These are phyloP conservation scores for Phytophthora palmivora DNA, from an alignment of 352 stramenopile genomes.

Conservation along the genomic window DNA sequence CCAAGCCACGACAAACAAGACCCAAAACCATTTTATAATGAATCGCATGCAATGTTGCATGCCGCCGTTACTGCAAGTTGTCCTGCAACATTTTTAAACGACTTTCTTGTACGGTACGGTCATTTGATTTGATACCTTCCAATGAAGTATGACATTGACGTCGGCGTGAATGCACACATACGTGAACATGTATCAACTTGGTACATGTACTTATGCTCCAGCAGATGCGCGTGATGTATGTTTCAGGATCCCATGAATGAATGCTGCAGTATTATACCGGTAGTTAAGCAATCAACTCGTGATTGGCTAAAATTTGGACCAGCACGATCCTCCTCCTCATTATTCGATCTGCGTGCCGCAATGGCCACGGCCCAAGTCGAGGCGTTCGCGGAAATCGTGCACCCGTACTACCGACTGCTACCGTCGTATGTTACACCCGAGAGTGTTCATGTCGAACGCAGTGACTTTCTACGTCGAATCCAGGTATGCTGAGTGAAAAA, in stretches of 20 bases:
- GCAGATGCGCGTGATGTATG: neutral
- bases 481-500: conserved; percentile 26
- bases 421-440: conserved; percentile 62
- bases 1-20: too few relatives aligned
- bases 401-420: conserved; percentile 69
- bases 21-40: too few relatives aligned
- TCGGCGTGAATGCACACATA: too few relatives aligned
- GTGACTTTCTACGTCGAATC: conserved; percentile 55
- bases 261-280: conserved; percentile 5
- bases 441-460: conserved; percentile 42
- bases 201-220: too few relatives aligned
- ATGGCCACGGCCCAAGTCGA: conserved; percentile 9
- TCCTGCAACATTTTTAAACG: too few relatives aligned
- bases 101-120: too few relatives aligned
- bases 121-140: too few relatives aligned
- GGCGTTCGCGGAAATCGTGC: conserved; percentile 18
- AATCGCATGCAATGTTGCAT: too few relatives aligned
- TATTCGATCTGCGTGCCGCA: conserved; percentile 15
- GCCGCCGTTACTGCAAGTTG: too few relatives aligned
- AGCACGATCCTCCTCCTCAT: conserved; percentile 8
- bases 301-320: conserved; percentile 24
- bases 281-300: conserved; percentile 5
- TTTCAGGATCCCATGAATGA: conserved; percentile 6
- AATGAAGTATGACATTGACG: too few relatives aligned
- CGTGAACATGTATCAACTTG: neutral